Conservation (phyloP, 768 basidiomycete genomes). For the Termitomyces heimii region DNA sequence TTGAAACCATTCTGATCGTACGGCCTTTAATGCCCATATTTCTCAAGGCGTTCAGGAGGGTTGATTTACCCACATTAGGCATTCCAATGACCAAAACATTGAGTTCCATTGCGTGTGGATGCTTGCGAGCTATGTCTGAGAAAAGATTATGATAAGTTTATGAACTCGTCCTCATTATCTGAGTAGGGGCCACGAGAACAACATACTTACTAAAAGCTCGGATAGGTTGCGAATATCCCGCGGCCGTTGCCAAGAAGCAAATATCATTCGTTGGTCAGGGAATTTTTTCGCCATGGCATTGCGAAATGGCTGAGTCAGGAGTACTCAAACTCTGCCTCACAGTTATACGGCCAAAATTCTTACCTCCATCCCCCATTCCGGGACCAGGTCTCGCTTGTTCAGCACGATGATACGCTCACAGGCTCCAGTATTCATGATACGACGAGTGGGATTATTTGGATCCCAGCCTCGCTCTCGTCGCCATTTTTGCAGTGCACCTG, state of each 20-base stretch:
- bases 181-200: constrained; percentile 12
- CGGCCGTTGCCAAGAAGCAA: constrained; percentile 66
- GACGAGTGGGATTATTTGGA: constrained; percentile 31
- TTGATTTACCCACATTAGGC: constrained; percentile 99
- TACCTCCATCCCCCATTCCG: constrained; percentile 85
- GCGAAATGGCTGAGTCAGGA: constrained; percentile 55
- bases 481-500: constrained; percentile 67
- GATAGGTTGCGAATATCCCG: constrained; percentile 61
- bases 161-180: neutral
- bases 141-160: constrained; percentile 7
- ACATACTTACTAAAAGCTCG: constrained; percentile 71
- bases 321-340: constrained; percentile 8
- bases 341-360: constrained; percentile 15
- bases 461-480: constrained; percentile 60
- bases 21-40: constrained; percentile 84
- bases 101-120: constrained; percentile 67
- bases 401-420: constrained; percentile 89
- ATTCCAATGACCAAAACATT: constrained; percentile 95
- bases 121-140: constrained; percentile 62
- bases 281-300: constrained; percentile 66
- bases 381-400: constrained; percentile 90
- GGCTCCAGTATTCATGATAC: constrained; percentile 33
- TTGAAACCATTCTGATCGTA: constrained; percentile 29
- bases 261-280: constrained; percentile 62
- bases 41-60: constrained; percentile 84